These are phyloP conservation scores for Gymnopilus dilepis DNA, from an alignment of 768 basidiomycete genomes.

Conservation along the genomic window DNA sequence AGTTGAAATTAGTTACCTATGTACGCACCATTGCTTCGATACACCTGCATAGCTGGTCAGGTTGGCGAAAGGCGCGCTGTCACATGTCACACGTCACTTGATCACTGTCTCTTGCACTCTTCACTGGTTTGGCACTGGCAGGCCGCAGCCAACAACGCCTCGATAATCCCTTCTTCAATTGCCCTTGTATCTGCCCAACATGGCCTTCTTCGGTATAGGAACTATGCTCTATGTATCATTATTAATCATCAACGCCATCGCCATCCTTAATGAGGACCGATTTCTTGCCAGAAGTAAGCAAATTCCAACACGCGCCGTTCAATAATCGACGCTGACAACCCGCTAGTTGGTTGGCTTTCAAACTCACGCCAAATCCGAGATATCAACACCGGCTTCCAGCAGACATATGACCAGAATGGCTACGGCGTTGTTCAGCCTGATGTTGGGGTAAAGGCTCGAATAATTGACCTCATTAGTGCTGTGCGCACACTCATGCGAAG, in stretches of 20 bases:
- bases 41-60: conserved; percentile 34
- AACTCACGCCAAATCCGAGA: conserved; percentile 67
- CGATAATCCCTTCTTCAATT: not conserved
- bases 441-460: conserved; percentile 77
- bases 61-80: not conserved
- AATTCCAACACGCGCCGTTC: conserved; percentile 1
- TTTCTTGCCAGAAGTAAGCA: conserved; percentile 90
- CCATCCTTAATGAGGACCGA: conserved; percentile 93
- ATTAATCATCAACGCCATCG: conserved; percentile 92
- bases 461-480: conserved; percentile 93
- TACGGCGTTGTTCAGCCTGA: conserved; percentile 59
- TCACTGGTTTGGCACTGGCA: not conserved
- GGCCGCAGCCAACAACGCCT: not conserved
- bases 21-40: conserved; percentile 31
- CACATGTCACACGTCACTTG: conserved; percentile 8
- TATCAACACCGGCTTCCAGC: conserved; percentile 61
- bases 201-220: conserved; percentile 72
- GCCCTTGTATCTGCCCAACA: conserved; percentile 27
- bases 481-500: conserved; percentile 97
- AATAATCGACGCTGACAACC: conserved; percentile 12
- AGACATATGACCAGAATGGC: conserved; percentile 69
- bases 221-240: conserved; percentile 85
- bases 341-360: conserved; percentile 84
- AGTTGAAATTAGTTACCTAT: not conserved
- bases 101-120: not conserved